Evolutionary conservation across 257 asterid genomes (phyloP).

Genomic region (Ligustrum vulgare): DNA sequence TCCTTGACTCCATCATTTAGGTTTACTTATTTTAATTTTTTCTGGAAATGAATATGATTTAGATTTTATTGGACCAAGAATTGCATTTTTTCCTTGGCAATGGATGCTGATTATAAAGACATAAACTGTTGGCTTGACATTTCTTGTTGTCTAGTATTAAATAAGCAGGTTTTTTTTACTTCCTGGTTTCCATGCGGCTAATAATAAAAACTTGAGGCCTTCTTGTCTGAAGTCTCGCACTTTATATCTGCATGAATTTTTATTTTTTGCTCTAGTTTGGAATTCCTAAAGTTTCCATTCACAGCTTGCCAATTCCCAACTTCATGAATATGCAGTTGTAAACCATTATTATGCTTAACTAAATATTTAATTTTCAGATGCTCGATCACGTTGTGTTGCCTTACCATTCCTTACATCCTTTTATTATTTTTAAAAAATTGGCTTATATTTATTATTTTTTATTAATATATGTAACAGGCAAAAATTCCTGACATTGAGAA

Average conservation of each 20-base stretch:
- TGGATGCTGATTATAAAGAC: neutral
- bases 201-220: neutral
- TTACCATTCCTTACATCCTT: neutral
- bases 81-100: neutral
- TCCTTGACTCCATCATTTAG: constrained; percentile 5
- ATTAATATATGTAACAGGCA: constrained; percentile 45
- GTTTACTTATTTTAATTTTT: constrained; percentile 1
- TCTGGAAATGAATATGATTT: neutral
- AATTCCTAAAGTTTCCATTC: neutral
- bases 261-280: neutral
- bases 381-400: neutral
- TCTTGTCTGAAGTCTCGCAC: neutral
- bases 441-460: constrained; percentile 1
- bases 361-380: neutral
- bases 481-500: constrained; percentile 93
- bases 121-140: neutral
- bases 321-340: neutral
- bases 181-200: neutral
- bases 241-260: neutral
- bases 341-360: constrained; percentile 7
- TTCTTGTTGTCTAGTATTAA: neutral
- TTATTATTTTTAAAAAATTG: constrained; percentile 16
- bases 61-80: neutral
- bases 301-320: constrained; percentile 3
- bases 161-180: neutral